Evolutionary conservation across 441 rosid genomes (phyloP).

Genomic region (Arabidopsis lyrata): DNA sequence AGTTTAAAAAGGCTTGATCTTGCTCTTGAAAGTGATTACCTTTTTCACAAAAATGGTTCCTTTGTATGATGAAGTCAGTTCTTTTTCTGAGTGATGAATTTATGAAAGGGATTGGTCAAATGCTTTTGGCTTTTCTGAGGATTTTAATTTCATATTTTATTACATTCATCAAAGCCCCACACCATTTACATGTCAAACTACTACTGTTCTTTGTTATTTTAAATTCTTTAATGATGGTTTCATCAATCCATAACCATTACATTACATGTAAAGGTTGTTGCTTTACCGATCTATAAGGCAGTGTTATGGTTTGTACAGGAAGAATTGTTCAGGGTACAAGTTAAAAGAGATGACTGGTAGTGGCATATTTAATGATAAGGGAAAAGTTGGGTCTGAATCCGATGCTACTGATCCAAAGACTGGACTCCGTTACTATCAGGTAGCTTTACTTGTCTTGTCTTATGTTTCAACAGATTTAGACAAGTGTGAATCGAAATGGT

Average conservation of each 20-base stretch:
- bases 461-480: neutral
- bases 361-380: conserved; percentile 57
- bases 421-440: conserved; percentile 46
- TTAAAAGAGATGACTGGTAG: conserved; percentile 76
- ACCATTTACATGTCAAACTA: conserved; percentile 37
- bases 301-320: conserved; percentile 46
- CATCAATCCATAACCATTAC: neutral
- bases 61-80: conserved; percentile 5
- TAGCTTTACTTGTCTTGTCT: neutral
- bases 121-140: conserved; percentile 27
- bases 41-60: conserved; percentile 4
- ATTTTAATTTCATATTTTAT: neutral
- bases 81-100: conserved; percentile 5
- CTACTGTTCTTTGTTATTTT: conserved; percentile 20
- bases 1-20: conserved; percentile 14
- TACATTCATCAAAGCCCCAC: conserved; percentile 45
- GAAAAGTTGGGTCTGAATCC: conserved; percentile 34
- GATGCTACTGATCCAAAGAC: conserved; percentile 52
- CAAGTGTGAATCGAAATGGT: neutral
- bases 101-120: conserved; percentile 45
- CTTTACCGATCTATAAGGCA: neutral
- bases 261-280: conserved; percentile 6
- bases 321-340: conserved; percentile 75
- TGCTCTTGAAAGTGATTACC: conserved; percentile 11
- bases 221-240: neutral